Base-by-base conservation (phyloP, 495 filamentous ascomycete genomes). In the Jackrogersella minutella region DNA sequence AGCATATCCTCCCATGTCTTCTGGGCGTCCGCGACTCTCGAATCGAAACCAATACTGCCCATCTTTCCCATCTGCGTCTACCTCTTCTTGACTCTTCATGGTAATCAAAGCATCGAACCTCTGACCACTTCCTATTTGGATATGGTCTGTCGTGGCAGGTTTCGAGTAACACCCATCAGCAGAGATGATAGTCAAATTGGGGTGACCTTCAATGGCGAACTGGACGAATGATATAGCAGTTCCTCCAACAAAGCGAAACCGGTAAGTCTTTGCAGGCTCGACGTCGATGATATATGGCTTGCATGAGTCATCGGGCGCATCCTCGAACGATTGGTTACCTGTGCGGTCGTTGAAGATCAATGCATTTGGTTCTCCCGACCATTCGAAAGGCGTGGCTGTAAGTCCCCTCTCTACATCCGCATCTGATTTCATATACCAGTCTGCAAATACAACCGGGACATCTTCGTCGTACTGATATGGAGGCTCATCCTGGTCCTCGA, bases 101-200 rank as follows among this genome's bases (percentile, higher is more conserved):
- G 68, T 75, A 8, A 88, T 73, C 19, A 88, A 72, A 10, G 84
- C 72, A 62, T 82, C 81, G 66, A 82, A 88, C 14, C 87, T 80
- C 64, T 88, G 86, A 19, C 86, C 87, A 5, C 75, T 64, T 6
- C 68, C 82, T 14, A 89, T 70, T 63, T 86, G 84, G n/a, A 88
- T 69, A 65, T 78, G 81, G 43, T 77, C 75, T 0, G 79, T 81
- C 8, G 68, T 62, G 10, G 77, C 68, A 0, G 82, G 82, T 46
- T 79, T 72, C 16, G 86, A 87, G 73, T 88, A 87, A n/a, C 64
- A 69, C 16, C 85, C 85, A 66, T 89, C 87, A 1, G 80, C 84
- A 44, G 83, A 81, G 49, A 89, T 81, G 44, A 89, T 78, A 1
- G 73, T 79, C 3, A 84, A 50, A 17, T 79, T 70, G 17, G 75